Base-by-base conservation (phyloP, 768 basidiomycete species). In the Leucogyrophana mollusca region DNA sequence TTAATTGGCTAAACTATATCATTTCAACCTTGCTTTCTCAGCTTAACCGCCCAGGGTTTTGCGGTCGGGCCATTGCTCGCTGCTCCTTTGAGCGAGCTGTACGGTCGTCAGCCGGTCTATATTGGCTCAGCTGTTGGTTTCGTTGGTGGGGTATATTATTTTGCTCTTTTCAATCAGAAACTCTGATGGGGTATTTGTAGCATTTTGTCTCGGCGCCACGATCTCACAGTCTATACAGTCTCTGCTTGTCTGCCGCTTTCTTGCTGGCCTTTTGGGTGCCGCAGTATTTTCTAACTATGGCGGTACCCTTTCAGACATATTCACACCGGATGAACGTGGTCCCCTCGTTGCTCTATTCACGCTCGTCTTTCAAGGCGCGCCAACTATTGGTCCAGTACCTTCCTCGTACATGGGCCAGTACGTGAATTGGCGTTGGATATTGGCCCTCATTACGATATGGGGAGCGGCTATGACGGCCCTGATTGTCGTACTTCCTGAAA, bases 361-460 rank as follows among this genome's bases (percentile, higher is more conserved):
- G 10, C 25, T 61, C 17, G 52, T 61, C 6, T 51, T 56, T 8
- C 59, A 61, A 46, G 60, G 59, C 27, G 59, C 57, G 40, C 57
- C 55, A 3, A 61, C 59, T 7, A 47, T 61, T 22, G 60, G 57
- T 6, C 55, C 59, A 4, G 59, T 61, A 9, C 59, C 59, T n/a
- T 56, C 57, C 2, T 53, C 60, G 3, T 14, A 61, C 9, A 52
- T 61, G 20, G 55, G 59, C 11, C 17, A 43, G 17, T 27, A 52
- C 21, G 40, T 61, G 18, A 46, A 51, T 34, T 59, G 60, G 59
- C 57, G 52, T 13, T 59, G 47, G 53, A 17, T 55, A 22, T 53
- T 61, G 51, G 60, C 50, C 9, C 50, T 45, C 10, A 53, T 61
- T 6, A 47, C 54, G 22, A 34, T n/a, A 0, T 59, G 59, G 53